These are phyloP conservation scores for Plenodomus tracheiphilus DNA, from an alignment of 2,329 filamentous ascomycete genomes.

Conservation along the genomic window DNA sequence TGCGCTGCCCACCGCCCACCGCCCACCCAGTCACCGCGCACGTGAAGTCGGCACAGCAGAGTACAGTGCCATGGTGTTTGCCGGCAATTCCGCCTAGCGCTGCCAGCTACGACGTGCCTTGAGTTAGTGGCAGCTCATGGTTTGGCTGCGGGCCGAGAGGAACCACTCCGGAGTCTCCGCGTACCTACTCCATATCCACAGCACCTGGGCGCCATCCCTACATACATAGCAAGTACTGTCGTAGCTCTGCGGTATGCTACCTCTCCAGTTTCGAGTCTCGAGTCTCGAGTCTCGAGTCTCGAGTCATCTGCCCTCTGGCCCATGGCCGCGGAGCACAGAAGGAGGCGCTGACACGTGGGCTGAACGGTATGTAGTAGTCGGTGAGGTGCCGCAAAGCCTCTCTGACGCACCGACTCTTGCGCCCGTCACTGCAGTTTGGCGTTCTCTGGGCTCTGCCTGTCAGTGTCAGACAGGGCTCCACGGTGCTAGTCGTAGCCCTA, in stretches of 20 bases:
- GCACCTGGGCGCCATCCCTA: too few relatives aligned
- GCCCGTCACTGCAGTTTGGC: constrained; percentile 5
- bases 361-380: constrained; percentile 15
- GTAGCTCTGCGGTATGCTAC: too few relatives aligned
- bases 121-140: constrained; percentile 6
- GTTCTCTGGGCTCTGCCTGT: neutral
- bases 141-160: constrained; percentile 4
- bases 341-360: constrained; percentile 23
- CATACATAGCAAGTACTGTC: too few relatives aligned
- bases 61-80: neutral
- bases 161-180: constrained; percentile 6
- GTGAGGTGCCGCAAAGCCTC: too few relatives aligned
- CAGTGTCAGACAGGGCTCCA: too few relatives aligned
- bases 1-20: neutral
- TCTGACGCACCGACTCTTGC: neutral
- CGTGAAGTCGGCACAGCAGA: too few relatives aligned
- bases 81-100: neutral
- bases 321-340: neutral
- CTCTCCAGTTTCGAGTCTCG: too few relatives aligned
- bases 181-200: too few relatives aligned
- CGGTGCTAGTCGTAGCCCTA: too few relatives aligned
- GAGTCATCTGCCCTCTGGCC: neutral
- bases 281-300: too few relatives aligned
- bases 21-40: neutral
- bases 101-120: too few relatives aligned